A percentile compares a stretch with the other conserved stretches of the same genome.
Conservation (phyloP, 257 asterid species). For the Cynanchum wilfordii region DNA sequence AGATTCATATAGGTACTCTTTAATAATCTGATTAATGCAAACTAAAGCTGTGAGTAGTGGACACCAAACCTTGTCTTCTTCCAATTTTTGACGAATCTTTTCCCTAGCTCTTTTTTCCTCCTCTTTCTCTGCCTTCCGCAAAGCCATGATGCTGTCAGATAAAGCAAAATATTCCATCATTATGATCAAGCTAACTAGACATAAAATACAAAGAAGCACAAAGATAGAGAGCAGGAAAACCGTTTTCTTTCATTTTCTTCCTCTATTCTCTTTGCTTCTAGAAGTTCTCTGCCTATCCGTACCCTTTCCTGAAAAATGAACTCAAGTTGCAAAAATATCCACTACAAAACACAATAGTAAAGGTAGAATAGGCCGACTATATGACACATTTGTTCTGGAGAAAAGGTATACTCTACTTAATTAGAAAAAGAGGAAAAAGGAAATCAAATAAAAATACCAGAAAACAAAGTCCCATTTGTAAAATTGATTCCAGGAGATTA, state of each 20-base stretch:
- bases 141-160: constrained; percentile 57
- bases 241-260: constrained; percentile 99
- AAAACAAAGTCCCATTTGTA: background rate
- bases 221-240: constrained; percentile 35
- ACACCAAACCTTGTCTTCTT: constrained; percentile 82
- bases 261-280: constrained; percentile 95
- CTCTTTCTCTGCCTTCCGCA: constrained; percentile 97
- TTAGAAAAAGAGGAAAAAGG: background rate
- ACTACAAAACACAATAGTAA: constrained; percentile 5
- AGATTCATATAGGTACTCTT: background rate
- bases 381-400: background rate
- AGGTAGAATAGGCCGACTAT: background rate
- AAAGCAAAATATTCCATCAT: constrained; percentile 18
- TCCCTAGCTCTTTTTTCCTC: constrained; percentile 91
- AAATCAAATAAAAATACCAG: background rate
- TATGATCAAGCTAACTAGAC: constrained; percentile 12
- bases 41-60: constrained; percentile 8
- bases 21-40: background rate
- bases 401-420: too few species aligned
- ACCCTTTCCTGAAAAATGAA: constrained; percentile 73
- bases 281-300: constrained; percentile 77
- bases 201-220: constrained; percentile 4
- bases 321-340: constrained; percentile 16
- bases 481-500: background rate
- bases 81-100: constrained; percentile 90